Conservation (phyloP, 495 filamentous ascomycete species). For the Hypoxylon intermedium region DNA sequence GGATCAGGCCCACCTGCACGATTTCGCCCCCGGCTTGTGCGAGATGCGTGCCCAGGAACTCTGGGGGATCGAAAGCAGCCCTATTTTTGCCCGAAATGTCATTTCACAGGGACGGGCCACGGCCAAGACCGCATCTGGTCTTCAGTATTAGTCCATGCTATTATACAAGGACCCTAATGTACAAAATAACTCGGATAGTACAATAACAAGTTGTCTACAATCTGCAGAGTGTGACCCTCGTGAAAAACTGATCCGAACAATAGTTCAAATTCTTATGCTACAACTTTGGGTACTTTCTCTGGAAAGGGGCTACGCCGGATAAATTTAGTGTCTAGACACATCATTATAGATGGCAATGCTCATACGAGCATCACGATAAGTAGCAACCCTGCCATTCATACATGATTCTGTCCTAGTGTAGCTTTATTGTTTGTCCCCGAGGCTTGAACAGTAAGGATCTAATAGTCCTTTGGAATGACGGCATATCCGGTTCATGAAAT, state of each 20-base stretch:
- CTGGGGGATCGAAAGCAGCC: constrained; percentile 25
- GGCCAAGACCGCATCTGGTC: constrained; percentile 26
- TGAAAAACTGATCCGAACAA: not conserved
- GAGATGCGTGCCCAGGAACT: constrained; percentile 33
- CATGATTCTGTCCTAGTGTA: too few species aligned
- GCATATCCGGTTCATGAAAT: constrained; percentile 8
- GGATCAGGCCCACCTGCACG: constrained; percentile 36
- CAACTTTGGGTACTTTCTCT: not conserved
- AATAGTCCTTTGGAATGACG: constrained; percentile 1
- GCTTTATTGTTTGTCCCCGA: too few species aligned
- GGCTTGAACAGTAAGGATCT: too few species aligned
- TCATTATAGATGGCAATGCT: too few species aligned
- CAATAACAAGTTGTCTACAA: constrained; percentile 7
- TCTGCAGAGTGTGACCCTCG: not conserved
- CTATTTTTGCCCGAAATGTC: constrained; percentile 27
- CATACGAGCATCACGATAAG: too few species aligned
- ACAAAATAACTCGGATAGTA: constrained; percentile 11
- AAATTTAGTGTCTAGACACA: too few species aligned
- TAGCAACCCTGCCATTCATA: too few species aligned
- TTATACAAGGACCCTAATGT: constrained; percentile 14
- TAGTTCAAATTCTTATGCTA: not conserved
- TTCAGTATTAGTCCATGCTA: constrained; percentile 21
- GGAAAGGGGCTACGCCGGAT: not conserved
- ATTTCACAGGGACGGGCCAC: constrained; percentile 6
- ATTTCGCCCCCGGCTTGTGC: constrained; percentile 38